These are phyloP conservation scores for Pestalotiopsis sp. DNA, from an alignment of 2,329 filamentous ascomycete species.

Conservation along the genomic window DNA sequence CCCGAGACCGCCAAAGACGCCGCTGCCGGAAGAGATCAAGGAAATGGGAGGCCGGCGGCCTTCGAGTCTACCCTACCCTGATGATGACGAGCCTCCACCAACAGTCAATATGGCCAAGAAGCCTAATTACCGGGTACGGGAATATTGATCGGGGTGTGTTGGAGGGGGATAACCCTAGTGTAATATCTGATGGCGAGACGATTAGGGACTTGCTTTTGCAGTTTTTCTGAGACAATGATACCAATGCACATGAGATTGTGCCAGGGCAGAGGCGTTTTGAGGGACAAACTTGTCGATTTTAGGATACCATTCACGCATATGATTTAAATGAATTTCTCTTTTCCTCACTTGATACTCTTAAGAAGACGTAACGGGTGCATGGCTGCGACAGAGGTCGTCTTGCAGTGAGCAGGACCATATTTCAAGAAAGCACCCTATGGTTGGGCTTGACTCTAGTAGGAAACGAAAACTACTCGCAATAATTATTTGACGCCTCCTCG, in stretches of 20 bases:
- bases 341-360: not conserved
- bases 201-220: not conserved
- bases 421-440: too few species aligned
- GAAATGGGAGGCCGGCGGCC: constrained; percentile 30
- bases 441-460: too few species aligned
- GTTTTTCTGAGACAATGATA: not conserved
- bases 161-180: not conserved
- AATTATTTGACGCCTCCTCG: too few species aligned
- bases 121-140: constrained; percentile 44
- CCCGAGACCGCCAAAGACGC: constrained; percentile 77
- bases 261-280: constrained; percentile 6
- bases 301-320: constrained; percentile 17
- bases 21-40: constrained; percentile 57
- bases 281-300: not conserved
- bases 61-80: constrained; percentile 72
- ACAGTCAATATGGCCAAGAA: constrained; percentile 85
- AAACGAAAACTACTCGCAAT: too few species aligned
- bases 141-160: not conserved
- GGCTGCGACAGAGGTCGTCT: too few species aligned
- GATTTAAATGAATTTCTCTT: constrained; percentile 3
- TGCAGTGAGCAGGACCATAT: too few species aligned
- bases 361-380: not conserved
- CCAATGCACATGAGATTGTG: not conserved
- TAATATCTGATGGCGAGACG: not conserved
- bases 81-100: constrained; percentile 78